phyloP scores from a whole-genome alignment of 495 filamentous ascomycete species.

The Penicillium dipodomyicola region DNA sequence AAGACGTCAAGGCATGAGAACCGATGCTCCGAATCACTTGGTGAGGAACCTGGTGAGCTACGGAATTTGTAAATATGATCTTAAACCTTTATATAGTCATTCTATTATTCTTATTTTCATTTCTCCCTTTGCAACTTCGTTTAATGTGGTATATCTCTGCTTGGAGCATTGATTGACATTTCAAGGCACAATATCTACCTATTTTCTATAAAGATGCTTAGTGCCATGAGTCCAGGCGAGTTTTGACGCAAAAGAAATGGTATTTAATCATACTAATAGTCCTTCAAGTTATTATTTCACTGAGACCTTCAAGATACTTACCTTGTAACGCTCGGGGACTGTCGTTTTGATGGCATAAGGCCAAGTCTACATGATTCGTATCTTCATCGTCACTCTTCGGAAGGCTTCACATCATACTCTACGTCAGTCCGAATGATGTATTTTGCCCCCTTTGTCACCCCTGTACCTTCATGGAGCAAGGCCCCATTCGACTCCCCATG shows the following conservation, averaged over 20 bases:
- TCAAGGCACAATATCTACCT: background rate
- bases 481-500: constrained; percentile 42
- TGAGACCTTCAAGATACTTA: background rate
- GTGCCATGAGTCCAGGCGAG: background rate
- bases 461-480: constrained; percentile 40
- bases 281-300: background rate
- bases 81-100: no score
- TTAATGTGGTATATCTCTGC: background rate
- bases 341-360: background rate
- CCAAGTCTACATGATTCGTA: constrained; percentile 3
- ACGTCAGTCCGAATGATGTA: constrained; percentile 43
- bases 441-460: constrained; percentile 39
- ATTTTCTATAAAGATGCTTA: background rate
- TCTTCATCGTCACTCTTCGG: constrained; percentile 8
- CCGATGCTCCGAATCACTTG: no score
- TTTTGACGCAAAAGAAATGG: background rate
- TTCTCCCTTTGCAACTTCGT: no score
- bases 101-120: no score
- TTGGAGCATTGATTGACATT: no score
- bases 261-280: background rate
- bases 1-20: constrained; percentile 5
- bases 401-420: constrained; percentile 41
- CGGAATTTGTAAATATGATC: no score
- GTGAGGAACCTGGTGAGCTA: background rate
- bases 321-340: background rate